Conservation (phyloP, 129 eudicot species). For the Escallonia herrerae region DNA sequence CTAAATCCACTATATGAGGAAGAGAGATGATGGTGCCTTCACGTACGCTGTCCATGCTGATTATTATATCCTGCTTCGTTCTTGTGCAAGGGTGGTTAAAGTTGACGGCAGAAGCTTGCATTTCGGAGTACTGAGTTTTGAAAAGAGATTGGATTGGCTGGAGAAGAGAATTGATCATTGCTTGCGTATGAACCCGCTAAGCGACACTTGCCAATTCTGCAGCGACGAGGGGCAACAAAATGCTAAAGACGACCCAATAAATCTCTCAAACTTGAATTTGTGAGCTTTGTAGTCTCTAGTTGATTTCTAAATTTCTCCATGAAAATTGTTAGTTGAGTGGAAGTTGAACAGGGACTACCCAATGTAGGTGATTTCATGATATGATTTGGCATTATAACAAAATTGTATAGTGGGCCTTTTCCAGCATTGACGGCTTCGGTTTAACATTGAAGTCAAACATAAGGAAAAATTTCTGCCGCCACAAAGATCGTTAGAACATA, state of each 20-base stretch:
- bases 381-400: too few relatives aligned
- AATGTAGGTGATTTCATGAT: too few relatives aligned
- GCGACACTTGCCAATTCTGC: conserved; percentile 30
- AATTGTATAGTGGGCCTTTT: too few relatives aligned
- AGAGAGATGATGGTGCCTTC: conserved; percentile 39
- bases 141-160: conserved; percentile 53
- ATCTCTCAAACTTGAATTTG: too few relatives aligned
- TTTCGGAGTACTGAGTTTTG: conserved; percentile 50
- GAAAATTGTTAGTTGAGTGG: too few relatives aligned
- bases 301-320: too few relatives aligned
- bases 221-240: conserved; percentile 20
- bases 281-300: too few relatives aligned
- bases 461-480: too few relatives aligned
- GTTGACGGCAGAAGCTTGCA: conserved; percentile 62
- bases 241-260: conserved; percentile 21
- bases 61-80: conserved; percentile 66
- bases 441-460: too few relatives aligned
- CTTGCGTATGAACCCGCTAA: conserved; percentile 22
- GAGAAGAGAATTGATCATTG: conserved; percentile 49
- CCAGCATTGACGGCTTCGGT: too few relatives aligned
- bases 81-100: conserved; percentile 70
- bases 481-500: too few relatives aligned
- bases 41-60: conserved; percentile 67
- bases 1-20: conserved; percentile 51
- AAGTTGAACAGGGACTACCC: too few relatives aligned